Conservation (phyloP, 345 rosid species). For the Lumnitzera racemosa region DNA sequence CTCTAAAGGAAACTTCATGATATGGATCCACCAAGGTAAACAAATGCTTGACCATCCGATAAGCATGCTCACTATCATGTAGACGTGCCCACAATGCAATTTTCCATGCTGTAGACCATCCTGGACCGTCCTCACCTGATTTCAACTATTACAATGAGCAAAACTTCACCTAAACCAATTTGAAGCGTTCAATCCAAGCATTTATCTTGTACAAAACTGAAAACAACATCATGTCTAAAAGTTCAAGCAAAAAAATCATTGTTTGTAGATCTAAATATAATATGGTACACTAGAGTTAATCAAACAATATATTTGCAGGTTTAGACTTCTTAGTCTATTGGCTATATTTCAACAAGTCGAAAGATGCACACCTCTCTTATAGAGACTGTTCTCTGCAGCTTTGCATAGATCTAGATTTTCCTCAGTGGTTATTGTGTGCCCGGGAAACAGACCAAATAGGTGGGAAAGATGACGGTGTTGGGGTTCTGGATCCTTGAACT, state of each 20-base stretch:
- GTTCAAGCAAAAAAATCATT: too few relatives aligned
- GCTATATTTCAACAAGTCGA: background rate
- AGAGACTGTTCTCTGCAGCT: constrained; percentile 65
- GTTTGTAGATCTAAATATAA: too few relatives aligned
- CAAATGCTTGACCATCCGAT: constrained; percentile 64
- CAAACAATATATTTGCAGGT: too few relatives aligned
- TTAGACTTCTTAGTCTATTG: too few relatives aligned
- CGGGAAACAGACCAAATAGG: constrained; percentile 90
- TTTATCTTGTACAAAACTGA: too few relatives aligned
- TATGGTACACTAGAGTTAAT: too few relatives aligned
- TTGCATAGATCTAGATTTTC: constrained; percentile 64
- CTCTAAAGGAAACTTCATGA: constrained; percentile 46
- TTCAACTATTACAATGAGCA: too few relatives aligned
- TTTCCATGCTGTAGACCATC: constrained; percentile 96
- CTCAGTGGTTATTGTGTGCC: constrained; percentile 66
- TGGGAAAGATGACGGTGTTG: constrained; percentile 87
- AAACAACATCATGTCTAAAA: too few relatives aligned
- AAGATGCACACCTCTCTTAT: constrained; percentile 56
- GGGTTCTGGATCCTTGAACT: constrained; percentile 73
- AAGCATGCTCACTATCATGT: constrained; percentile 60
- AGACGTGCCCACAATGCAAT: constrained; percentile 84
- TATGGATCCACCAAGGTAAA: constrained; percentile 73
- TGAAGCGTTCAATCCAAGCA: too few relatives aligned
- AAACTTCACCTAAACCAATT: too few relatives aligned
- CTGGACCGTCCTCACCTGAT: constrained; percentile 93